Evolutionary conservation across 345 rosid genomes (phyloP).

Genomic region (Balakata baccata): DNA sequence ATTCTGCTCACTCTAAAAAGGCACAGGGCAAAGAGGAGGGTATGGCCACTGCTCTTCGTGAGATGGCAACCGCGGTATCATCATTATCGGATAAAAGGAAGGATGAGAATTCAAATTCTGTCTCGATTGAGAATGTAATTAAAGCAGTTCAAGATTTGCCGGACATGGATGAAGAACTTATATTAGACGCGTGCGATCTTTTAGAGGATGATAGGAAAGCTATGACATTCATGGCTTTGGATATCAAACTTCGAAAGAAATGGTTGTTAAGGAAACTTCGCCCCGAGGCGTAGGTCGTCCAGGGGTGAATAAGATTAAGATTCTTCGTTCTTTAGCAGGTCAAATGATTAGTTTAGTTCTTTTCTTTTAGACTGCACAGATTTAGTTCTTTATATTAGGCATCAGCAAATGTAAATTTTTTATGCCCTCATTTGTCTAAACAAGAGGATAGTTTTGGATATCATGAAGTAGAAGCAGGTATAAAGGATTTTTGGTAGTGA

Average conservation of each 20-base stretch:
- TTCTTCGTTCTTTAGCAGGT: neutral
- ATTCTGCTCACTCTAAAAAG: constrained; percentile 34
- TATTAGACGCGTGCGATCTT: constrained; percentile 85
- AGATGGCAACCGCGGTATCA: constrained; percentile 38
- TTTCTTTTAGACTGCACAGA: neutral
- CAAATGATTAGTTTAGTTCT: neutral
- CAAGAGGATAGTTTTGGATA: neutral
- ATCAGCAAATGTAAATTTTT: neutral
- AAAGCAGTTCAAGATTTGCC: constrained; percentile 69
- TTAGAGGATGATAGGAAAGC: constrained; percentile 79
- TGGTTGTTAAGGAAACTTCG: constrained; percentile 83
- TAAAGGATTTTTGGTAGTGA: neutral
- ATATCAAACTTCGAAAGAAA: constrained; percentile 64
- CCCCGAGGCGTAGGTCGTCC: constrained; percentile 27
- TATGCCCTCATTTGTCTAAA: neutral
- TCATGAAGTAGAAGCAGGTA: neutral
- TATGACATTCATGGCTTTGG: constrained; percentile 73
- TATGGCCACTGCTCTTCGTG: constrained; percentile 19
- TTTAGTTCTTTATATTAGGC: neutral
- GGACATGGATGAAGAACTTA: constrained; percentile 80
- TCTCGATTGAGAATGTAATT: constrained; percentile 54
- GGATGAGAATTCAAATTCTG: constrained; percentile 27
- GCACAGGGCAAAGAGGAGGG: constrained; percentile 29
- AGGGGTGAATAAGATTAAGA: neutral
- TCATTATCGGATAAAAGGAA: constrained; percentile 32